These are phyloP conservation scores for Phytophthora ohioensis DNA, from an alignment of 352 stramenopile genomes.

Conservation along the genomic window DNA sequence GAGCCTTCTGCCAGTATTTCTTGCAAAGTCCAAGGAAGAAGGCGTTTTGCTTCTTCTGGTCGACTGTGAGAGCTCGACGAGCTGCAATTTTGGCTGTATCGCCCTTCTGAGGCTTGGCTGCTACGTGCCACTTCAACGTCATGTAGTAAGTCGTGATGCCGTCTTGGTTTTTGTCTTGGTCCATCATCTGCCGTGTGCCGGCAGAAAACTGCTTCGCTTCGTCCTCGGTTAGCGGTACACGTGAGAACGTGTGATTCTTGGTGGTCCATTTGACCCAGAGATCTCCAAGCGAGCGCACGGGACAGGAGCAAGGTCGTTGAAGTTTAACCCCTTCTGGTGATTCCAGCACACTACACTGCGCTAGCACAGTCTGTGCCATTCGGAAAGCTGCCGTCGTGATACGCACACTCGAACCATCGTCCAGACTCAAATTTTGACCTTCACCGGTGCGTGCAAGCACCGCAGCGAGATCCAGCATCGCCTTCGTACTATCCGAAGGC, in stretches of 20 bases:
- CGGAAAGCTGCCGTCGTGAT: constrained; percentile 65
- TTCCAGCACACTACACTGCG: constrained; percentile 76
- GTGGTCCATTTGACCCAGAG: constrained; percentile 87
- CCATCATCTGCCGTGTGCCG: constrained; percentile 88
- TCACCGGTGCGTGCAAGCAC: constrained; percentile 61
- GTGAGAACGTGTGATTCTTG: constrained; percentile 81
- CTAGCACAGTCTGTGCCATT: constrained; percentile 71
- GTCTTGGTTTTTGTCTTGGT: constrained; percentile 52
- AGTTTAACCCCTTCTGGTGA: constrained; percentile 64
- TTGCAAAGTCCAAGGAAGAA: constrained; percentile 82
- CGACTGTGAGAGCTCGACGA: constrained; percentile 59
- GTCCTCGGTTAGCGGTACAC: constrained; percentile 55
- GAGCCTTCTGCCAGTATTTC: constrained; percentile 75
- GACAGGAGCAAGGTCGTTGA: constrained; percentile 79
- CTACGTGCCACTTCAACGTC: constrained; percentile 88
- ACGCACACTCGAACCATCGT: constrained; percentile 36
- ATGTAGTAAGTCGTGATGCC: constrained; percentile 70
- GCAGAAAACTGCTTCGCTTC: constrained; percentile 76
- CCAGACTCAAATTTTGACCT: constrained; percentile 47
- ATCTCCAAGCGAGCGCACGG: constrained; percentile 78
- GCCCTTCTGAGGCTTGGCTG: constrained; percentile 83
- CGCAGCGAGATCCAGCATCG: constrained; percentile 58
- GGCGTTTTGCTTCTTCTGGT: constrained; percentile 85
- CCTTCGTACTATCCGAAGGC: constrained; percentile 36
- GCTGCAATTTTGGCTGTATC: constrained; percentile 88